Evolutionary conservation across 192 early-diverging fungal species (phyloP), one percentile per base, ranked within the genome.

Genomic region (Dissophora globulifera): DNA sequence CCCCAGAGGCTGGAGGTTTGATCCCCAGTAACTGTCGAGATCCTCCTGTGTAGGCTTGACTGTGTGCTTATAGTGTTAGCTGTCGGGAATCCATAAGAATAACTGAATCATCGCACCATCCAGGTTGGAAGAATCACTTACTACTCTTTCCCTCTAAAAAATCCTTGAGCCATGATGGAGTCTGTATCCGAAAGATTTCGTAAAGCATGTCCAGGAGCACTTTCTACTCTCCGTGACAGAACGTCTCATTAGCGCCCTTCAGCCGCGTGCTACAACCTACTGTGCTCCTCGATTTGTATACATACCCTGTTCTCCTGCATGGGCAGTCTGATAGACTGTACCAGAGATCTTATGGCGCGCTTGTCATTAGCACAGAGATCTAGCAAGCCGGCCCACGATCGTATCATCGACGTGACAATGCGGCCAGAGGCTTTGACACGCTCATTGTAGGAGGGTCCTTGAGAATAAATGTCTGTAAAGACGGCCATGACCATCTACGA

Each of bases 161-260:
- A 27, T 81, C 49, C 58, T 82, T 78, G 71, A 83, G 46, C 83
- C 87, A 67, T 78, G 66, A 87, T 3, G 91, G 91, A 40, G 88
- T 74, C 25, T 89, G 83, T 20, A 93, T 86, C 30, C 87, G 81
- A 50, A 95, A 92, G 20, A 95, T 87, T 23, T 91, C 86, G 66
- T 92, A 92, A 46, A 95, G 69, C 89, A 95, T 93, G 47, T 94
- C 90, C 41, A 95, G 74, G 15, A 94, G 67, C 23, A 94, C 80
- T 85, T 91, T 91, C 92, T 93, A 60, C 31, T n/a, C n/a, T n/a
- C n/a, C n/a, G n/a, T n/a, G n/a, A n/a, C n/a, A n/a, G n/a, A n/a
- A n/a, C n/a, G n/a, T 52, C n/a, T 48, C 22, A 16, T 15, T 4
- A 25, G 15, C 35, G 13, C 6, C 13, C 13, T 6, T 38, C 35